A percentile compares a stretch with the other conserved stretches of the same genome.
Conservation (phyloP, 2,329 filamentous ascomycete species). For the Sporothrix curviconia region DNA sequence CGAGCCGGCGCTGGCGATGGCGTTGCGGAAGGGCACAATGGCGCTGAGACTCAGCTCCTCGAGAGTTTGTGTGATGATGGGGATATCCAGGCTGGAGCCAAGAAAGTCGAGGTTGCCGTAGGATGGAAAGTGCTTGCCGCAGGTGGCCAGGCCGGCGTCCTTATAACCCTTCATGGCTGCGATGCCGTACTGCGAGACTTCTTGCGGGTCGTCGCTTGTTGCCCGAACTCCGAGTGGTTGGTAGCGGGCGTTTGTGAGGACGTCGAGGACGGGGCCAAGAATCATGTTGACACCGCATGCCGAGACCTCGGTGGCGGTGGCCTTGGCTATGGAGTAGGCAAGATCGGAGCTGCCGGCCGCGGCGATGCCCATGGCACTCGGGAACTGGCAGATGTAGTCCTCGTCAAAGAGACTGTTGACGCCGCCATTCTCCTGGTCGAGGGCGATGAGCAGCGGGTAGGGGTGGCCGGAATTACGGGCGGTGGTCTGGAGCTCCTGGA, state of each 20-base stretch:
- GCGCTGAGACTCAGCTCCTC: conserved; percentile 91
- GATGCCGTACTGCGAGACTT: conserved; percentile 87
- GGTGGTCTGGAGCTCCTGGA: conserved; percentile 87
- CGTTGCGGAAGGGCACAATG: conserved; percentile 83
- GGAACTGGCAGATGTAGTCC: conserved; percentile 91
- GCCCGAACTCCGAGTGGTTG: conserved; percentile 87
- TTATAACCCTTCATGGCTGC: conserved; percentile 89
- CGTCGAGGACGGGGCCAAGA: conserved; percentile 86
- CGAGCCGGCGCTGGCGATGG: conserved; percentile 75
- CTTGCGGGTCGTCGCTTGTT: conserved; percentile 86
- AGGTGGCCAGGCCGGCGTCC: conserved; percentile 79
- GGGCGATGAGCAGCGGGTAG: conserved; percentile 78
- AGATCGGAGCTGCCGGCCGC: conserved; percentile 80
- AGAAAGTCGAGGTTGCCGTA: conserved; percentile 94
- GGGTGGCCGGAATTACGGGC: conserved; percentile 86
- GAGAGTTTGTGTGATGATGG: conserved; percentile 89
- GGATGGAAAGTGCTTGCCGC: conserved; percentile 93
- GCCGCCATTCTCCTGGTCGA: conserved; percentile 97
- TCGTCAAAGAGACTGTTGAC: conserved; percentile 96
- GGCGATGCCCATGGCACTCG: conserved; percentile 94
- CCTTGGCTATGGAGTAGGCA: conserved; percentile 84
- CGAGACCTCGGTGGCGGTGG: conserved; percentile 84
- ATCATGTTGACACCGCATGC: conserved; percentile 96
- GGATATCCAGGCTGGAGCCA: conserved; percentile 83
- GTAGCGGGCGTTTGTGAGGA: conserved; percentile 85